Base-by-base conservation (phyloP, 140 eudicot genomes). In the Erigeron philadelphicus region DNA sequence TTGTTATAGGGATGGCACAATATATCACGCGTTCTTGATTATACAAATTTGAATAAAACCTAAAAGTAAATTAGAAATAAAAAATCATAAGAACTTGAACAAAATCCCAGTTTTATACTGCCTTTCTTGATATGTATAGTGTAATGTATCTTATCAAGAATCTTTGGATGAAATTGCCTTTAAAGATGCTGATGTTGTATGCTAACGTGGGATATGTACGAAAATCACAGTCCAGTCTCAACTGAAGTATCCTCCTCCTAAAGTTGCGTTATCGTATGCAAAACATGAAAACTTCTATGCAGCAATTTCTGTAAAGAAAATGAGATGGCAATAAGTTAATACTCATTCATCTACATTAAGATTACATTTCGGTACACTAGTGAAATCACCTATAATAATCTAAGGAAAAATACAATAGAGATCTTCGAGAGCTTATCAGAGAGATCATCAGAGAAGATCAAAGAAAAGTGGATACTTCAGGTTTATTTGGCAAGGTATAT, bases 281-380 rank as follows among this genome's bases (percentile, higher is more conserved):
- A 83, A 65, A 79, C 70, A 65, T 68, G 85, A 79, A 81, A 61
- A 60, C 80, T 72, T 76, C 92, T 88, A 85, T 62, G 96, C 83
- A 78, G 93, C 92, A 79, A 83, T 83, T 64, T 89, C 96, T 88
- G 93, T 47, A 74, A 81, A 54, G 11, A 52, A 76, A 31, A 60
- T 1, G 7, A 11, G 5, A 54, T 59, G 25, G 59, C 50, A 55
- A 54, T 12, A 42, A 59, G 11, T 81, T 50, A 64, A 31, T 58
- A 63, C 9, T 43, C 49, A 67, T 42, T 18, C 12, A 25, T 31
- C 59, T 7, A 67, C 11, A 38, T 13, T 38, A 47, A 8, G 15
- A 35, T 44, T 71, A 45, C 8, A 44, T 44, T 59, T 59, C 38
- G 45, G 49, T n/a, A 25, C n/a, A 16, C 42, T n/a, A 31, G 47